Conservation (phyloP, 305 asterid genomes). For the Salvia sclarea region DNA sequence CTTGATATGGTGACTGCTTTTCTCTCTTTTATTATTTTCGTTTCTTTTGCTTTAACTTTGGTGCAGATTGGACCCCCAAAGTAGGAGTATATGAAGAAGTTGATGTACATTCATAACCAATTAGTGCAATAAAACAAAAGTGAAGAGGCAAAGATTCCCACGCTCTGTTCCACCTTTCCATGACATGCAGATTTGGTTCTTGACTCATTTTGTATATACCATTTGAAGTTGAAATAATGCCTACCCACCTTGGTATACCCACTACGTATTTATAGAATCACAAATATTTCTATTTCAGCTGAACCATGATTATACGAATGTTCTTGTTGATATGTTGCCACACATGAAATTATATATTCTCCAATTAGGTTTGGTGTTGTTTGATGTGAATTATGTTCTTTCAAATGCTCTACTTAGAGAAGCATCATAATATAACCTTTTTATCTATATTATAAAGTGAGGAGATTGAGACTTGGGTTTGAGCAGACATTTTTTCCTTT, state of each 20-base stretch:
- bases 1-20: neutral
- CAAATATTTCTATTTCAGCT: neutral
- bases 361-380: too few species aligned
- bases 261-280: neutral
- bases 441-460: too few species aligned
- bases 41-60: constrained; percentile 12
- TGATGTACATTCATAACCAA: constrained; percentile 18
- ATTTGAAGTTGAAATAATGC: neutral
- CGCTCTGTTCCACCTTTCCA: constrained; percentile 2
- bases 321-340: too few species aligned
- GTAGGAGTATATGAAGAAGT: neutral
- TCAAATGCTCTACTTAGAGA: neutral
- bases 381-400: too few species aligned
- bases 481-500: neutral
- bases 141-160: constrained; percentile 8
- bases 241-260: neutral
- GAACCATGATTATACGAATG: neutral
- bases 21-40: neutral
- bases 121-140: constrained; percentile 18
- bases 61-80: constrained; percentile 1
- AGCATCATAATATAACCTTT: too few species aligned
- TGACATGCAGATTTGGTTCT: neutral
- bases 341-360: too few species aligned
- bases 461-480: neutral
- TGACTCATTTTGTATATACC: neutral